Conservation (phyloP, 2,329 filamentous ascomycete genomes). For the Colletotrichum falcatum region DNA sequence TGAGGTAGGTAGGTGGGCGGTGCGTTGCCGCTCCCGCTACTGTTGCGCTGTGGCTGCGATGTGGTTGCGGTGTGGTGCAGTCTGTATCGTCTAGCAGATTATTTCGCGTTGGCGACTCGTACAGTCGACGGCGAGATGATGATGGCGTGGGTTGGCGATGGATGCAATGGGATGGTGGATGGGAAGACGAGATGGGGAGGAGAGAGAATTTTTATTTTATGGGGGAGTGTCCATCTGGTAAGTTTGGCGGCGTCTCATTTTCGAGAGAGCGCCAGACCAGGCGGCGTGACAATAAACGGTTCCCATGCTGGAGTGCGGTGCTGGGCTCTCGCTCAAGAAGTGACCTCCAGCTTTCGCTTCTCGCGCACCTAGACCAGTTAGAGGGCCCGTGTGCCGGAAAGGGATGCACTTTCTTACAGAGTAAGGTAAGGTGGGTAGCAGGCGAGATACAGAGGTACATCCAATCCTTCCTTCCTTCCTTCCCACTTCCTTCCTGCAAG, state of each 20-base stretch:
- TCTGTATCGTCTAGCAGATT: constrained; percentile 32
- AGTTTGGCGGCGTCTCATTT: constrained; percentile 54
- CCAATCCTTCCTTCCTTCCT: neutral
- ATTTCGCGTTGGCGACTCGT: constrained; percentile 38
- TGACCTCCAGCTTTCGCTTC: constrained; percentile 43
- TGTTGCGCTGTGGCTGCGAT: neutral
- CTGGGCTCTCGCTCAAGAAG: constrained; percentile 41
- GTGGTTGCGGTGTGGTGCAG: constrained; percentile 13
- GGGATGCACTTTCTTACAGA: constrained; percentile 28
- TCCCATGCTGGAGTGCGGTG: constrained; percentile 42
- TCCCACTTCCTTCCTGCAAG: neutral
- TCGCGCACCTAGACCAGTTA: constrained; percentile 37
- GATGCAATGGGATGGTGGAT: constrained; percentile 42
- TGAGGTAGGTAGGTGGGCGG: constrained; percentile 37
- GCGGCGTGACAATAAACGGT: constrained; percentile 44
- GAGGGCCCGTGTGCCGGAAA: constrained; percentile 33
- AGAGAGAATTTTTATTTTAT: constrained; percentile 48
- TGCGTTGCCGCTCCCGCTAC: neutral
- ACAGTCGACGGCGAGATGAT: constrained; percentile 38
- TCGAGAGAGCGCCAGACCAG: constrained; percentile 42
- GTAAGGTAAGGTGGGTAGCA: too few relatives aligned
- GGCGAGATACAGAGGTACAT: constrained; percentile 35
- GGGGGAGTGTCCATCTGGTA: constrained; percentile 52
- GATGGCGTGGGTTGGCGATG: constrained; percentile 38
- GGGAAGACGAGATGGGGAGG: constrained; percentile 41